These are phyloP conservation scores for Papiliotrema nemorosa DNA, from an alignment of 1,284 basidiomycete genomes.

Conservation along the genomic window DNA sequence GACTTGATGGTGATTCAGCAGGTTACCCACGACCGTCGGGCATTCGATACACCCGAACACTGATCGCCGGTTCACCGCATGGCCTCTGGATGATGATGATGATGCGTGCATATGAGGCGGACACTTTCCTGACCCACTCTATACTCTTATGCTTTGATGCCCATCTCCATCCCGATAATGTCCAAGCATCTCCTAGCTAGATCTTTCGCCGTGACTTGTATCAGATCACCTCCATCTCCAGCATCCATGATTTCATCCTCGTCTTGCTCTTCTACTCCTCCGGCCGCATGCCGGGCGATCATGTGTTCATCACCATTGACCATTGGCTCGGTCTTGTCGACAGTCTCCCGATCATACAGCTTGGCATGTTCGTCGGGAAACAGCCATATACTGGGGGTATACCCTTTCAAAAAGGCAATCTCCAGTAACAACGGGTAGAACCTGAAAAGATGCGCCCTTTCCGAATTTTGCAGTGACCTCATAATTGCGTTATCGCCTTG, in stretches of 20 bases:
- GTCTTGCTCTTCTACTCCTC: neutral
- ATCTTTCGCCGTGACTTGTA: constrained; percentile 62
- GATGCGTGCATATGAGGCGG: too few relatives aligned
- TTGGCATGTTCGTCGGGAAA: constrained; percentile 33
- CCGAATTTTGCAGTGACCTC: constrained; percentile 60
- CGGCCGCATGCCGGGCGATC: neutral
- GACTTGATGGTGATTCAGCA: too few relatives aligned
- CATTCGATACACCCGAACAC: too few relatives aligned
- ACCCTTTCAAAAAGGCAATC: constrained; percentile 65
- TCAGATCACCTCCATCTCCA: constrained; percentile 39
- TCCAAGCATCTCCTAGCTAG: constrained; percentile 67
- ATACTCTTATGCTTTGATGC: too few relatives aligned
- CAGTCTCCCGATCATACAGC: constrained; percentile 18
- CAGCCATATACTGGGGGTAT: constrained; percentile 66
- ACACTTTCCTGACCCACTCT: too few relatives aligned
- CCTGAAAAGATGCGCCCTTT: constrained; percentile 75
- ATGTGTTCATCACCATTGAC: constrained; percentile 1
- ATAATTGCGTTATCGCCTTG: constrained; percentile 49
- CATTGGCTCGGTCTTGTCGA: neutral
- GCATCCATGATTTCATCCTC: constrained; percentile 27
- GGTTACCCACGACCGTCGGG: too few relatives aligned
- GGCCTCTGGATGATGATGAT: too few relatives aligned
- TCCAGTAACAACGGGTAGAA: constrained; percentile 75
- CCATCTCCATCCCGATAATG: constrained; percentile 61
- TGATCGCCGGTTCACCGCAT: too few relatives aligned